Base-by-base conservation (phyloP, 257 asterid genomes). In the Fraxinus anomala region DNA sequence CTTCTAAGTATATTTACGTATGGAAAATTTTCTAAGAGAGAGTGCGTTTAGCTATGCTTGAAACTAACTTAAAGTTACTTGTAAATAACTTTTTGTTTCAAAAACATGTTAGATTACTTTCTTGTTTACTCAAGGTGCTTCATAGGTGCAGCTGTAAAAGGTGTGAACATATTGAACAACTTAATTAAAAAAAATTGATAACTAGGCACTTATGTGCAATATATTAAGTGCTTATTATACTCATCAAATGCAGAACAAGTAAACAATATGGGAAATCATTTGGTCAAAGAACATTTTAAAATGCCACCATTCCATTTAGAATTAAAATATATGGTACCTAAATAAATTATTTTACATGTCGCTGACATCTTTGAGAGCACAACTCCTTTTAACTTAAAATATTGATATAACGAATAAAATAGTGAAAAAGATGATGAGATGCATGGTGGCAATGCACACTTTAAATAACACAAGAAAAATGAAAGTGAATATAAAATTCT, bases 381-480 rank as follows among this genome's bases (percentile, higher is more conserved):
- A 36, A 72, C 80, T 76, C 66, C 59, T 54, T 76, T 30, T 16
- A 76, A 81, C 70, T 37, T 39, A 77, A 77, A 80, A 65, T 40
- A 71, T 68, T 72, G 70, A 72, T 81, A 70, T 56, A 61, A 28
- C 30, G 34, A 12, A 66, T 36, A 74, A 61, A 70, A 49, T 71
- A 78, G 76, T 78, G 44, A 74, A 89, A 80, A 72, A 68, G 77
- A 71, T 68, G 79, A 84, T 73, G 86, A 80, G 86, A 86, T 71
- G 89, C 91, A 84, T 85, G 90, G 83, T 82, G 78, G 85, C 84
- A 30, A 81, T 78, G 83, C 37, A 74, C 56, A 79, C 80, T 63
- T 77, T 76, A 87, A 77, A 77, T 19, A 66, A 54, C 85, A 70
- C 76, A 68, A 73, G 68, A 69, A 76, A 81, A 72, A 39, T 28